These are phyloP conservation scores for Phaeoacremonium minimum DNA, from an alignment of 2,329 filamentous ascomycete genomes.

Conservation along the genomic window DNA sequence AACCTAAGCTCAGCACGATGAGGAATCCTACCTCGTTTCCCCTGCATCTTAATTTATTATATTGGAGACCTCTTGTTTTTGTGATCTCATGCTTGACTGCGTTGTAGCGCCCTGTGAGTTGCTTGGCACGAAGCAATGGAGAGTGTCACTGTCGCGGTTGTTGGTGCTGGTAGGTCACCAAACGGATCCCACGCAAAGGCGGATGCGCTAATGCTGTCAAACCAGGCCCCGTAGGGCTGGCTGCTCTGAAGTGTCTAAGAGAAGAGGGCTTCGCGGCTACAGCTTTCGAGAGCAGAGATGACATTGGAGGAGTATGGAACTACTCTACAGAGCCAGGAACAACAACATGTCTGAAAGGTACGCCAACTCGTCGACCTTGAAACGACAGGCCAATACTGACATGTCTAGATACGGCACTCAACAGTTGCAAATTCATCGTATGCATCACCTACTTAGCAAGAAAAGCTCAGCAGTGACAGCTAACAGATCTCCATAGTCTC, in stretches of 20 bases:
- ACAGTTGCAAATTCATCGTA: slow-evolving; percentile 2
- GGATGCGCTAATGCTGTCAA: not conserved
- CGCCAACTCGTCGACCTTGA: too few relatives aligned
- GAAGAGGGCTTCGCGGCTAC: slow-evolving; percentile 1
- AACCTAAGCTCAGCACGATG: too few relatives aligned
- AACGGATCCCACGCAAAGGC: not conserved
- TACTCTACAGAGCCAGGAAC: not conserved
- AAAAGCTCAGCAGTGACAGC: too few relatives aligned
- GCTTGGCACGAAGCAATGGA: too few relatives aligned
- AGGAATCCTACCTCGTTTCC: too few relatives aligned
- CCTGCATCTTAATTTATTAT: too few relatives aligned
- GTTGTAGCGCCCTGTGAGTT: too few relatives aligned
- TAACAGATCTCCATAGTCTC: too few relatives aligned
- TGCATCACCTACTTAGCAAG: too few relatives aligned
- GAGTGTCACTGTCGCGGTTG: slow-evolving; percentile 6
- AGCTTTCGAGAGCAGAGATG: slow-evolving; percentile 1
- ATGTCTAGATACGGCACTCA: not conserved
- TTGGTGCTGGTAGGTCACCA: slow-evolving; percentile 9
- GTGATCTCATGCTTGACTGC: too few relatives aligned
- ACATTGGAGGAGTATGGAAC: slow-evolving; percentile 2
- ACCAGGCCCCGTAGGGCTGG: slow-evolving; percentile 1
- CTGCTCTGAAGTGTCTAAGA: slow-evolving; percentile 1
- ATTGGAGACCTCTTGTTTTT: too few relatives aligned
- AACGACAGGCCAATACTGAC: too few relatives aligned
- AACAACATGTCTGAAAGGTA: not conserved